Percentiles rank a stretch among this genome's conserved stretches.
Conservation (phyloP, 1,284 basidiomycete species). For the Coniferiporia weirii region DNA sequence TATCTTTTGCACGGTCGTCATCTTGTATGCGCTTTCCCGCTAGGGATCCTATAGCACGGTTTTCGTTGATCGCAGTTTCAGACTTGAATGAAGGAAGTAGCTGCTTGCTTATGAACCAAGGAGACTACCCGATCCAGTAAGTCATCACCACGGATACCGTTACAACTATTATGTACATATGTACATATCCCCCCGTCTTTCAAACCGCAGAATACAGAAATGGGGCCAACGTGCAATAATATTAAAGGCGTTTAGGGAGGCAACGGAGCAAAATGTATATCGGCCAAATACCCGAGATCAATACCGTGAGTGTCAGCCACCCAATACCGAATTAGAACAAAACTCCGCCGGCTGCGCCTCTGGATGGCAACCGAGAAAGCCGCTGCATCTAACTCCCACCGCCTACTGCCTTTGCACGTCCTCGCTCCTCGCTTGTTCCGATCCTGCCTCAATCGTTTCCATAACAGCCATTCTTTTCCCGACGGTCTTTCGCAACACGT, state of each 20-base stretch:
- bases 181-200: background rate
- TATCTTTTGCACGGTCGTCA: conserved; percentile 88
- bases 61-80: no score
- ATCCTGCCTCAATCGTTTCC: conserved; percentile 27
- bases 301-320: background rate
- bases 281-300: background rate
- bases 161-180: background rate
- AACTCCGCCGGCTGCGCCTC: background rate
- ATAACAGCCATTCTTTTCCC: conserved; percentile 25
- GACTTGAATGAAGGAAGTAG: no score
- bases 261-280: no score
- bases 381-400: conserved; percentile 18
- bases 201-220: no score
- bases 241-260: no score
- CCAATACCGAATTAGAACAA: conserved; percentile 10
- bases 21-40: conserved; percentile 25
- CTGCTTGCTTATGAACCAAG: no score
- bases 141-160: background rate
- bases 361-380: conserved; percentile 16
- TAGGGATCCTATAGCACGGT: no score
- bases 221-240: no score
- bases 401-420: conserved; percentile 11
- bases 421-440: conserved; percentile 23
- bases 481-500: conserved; percentile 21
- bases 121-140: background rate